These are phyloP conservation scores for Botrytis tulipae DNA, from an alignment of 2,329 filamentous ascomycete species.

Conservation along the genomic window DNA sequence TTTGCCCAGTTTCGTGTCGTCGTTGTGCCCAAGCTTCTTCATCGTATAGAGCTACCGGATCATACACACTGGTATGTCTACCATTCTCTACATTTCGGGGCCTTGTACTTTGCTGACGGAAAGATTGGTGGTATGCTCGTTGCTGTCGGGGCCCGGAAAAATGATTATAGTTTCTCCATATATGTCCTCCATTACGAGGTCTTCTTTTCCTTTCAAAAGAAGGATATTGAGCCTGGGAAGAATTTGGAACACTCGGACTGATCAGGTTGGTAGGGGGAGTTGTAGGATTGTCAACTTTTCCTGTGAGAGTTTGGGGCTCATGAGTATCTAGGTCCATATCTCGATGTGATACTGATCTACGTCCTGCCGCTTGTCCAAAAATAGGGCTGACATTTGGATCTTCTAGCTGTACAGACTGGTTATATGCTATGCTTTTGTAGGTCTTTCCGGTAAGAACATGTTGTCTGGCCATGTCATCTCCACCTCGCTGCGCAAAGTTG, in stretches of 20 bases:
- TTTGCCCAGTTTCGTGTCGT: not conserved
- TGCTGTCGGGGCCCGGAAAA: not conserved
- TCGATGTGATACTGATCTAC: not conserved
- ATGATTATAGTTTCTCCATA: not conserved
- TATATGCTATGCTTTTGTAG: not conserved
- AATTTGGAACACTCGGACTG: rapidly evolving
- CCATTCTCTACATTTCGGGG: not conserved
- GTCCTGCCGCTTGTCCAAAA: not conserved
- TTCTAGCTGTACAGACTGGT: not conserved
- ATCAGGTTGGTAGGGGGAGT: rapidly evolving
- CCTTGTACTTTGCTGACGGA: not conserved
- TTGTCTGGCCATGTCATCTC: not conserved
- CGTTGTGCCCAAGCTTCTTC: not conserved
- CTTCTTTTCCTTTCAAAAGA: not conserved
- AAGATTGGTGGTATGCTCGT: not conserved
- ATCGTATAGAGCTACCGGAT: not conserved
- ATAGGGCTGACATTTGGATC: too few species aligned
- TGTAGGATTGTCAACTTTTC: not conserved
- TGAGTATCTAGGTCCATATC: not conserved
- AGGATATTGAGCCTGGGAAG: rapidly evolving
- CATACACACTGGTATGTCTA: not conserved
- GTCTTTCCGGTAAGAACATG: too few species aligned
- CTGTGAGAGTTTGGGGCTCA: not conserved
- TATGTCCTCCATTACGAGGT: not conserved
- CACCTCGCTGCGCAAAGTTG: rapidly evolving